Base-by-base conservation (phyloP, 2,329 filamentous ascomycete species). In the Paracorniculantispora psalliotae region DNA sequence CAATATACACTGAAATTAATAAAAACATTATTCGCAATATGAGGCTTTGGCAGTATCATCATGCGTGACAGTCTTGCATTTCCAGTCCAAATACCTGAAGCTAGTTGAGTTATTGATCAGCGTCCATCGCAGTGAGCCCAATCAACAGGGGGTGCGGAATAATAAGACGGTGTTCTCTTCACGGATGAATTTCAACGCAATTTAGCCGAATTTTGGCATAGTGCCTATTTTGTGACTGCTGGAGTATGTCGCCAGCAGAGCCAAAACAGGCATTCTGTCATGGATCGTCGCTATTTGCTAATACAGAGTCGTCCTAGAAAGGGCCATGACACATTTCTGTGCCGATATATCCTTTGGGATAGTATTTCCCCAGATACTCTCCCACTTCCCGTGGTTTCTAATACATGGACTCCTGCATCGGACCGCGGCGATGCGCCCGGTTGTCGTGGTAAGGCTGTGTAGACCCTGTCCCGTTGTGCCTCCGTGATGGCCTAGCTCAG, bases 141-240 rank as follows among this genome's bases (percentile, higher is more conserved):
- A 53, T 44, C 26, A 15, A 33, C 46, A 33, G 44, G 33, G 46
- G 46, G 44, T 49, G 41, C 54, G 54, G 46, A 44, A 56, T 30
- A 30, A 28, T 30, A 6, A 12, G 41, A 43, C 15, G 37, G 44
- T 43, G 54, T 30, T 44, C 30, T 49, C 23, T 19, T 21, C 17
- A 37, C 15, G 21, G 41, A 37, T 15, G 17, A 17, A 30, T 2
- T 15, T 1, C 4, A 4, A 17, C 41, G 10, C 8, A 28, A 43
- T 2, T 9, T 4, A 15, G 15, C 28, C 28, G 25, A n/a, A 43
- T 2, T 4, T 21, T 5, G 25, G 50, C 19, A 21, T 19, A 4
- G 50, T 41, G 49, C 25, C 39, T 37, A 28, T 39, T 12, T 49
- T 17, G 37, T 35, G 55, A 46, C 55, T 50, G 35, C 25, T 25